A percentile compares a stretch with the other conserved stretches of the same genome.
phyloP scores from a whole-genome alignment of 495 filamentous ascomycete species.

The Aspergillus sparsus region DNA sequence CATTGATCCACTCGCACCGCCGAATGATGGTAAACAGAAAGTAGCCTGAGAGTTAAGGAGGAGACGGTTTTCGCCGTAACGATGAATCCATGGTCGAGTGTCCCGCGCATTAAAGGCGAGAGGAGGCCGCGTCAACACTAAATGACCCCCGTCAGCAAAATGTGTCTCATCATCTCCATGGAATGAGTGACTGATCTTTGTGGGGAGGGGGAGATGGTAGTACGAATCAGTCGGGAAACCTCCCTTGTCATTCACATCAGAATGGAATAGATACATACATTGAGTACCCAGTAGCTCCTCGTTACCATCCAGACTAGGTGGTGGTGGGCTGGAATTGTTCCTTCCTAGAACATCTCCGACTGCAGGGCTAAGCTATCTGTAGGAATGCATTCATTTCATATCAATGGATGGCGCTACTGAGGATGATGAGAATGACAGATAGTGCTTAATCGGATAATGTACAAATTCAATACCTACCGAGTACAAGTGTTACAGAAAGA shows the following conservation, averaged over 20 bases:
- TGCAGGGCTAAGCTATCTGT: too few species aligned
- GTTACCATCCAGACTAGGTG: too few species aligned
- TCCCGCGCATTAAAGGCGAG: neutral
- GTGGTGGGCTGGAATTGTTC: too few species aligned
- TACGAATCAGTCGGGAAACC: neutral
- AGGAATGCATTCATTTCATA: too few species aligned
- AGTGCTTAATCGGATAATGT: too few species aligned
- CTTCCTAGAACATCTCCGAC: too few species aligned
- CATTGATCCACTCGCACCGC: conserved; percentile 4
- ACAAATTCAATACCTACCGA: too few species aligned
- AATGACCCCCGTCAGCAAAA: neutral
- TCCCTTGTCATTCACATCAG: conserved; percentile 3
- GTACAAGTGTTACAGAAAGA: too few species aligned
- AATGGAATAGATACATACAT: too few species aligned
- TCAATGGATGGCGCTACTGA: too few species aligned
- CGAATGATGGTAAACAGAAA: neutral
- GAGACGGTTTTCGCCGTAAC: neutral
- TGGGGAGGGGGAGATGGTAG: neutral
- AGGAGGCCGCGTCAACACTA: conserved; percentile 2
- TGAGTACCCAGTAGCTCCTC: neutral
- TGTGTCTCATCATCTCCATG: neutral
- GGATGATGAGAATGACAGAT: too few species aligned
- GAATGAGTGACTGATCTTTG: neutral
- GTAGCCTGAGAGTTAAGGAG: neutral
- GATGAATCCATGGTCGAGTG: neutral